phyloP scores from a whole-genome alignment of 768 basidiomycete genomes.

The Boletellus emodensis region DNA sequence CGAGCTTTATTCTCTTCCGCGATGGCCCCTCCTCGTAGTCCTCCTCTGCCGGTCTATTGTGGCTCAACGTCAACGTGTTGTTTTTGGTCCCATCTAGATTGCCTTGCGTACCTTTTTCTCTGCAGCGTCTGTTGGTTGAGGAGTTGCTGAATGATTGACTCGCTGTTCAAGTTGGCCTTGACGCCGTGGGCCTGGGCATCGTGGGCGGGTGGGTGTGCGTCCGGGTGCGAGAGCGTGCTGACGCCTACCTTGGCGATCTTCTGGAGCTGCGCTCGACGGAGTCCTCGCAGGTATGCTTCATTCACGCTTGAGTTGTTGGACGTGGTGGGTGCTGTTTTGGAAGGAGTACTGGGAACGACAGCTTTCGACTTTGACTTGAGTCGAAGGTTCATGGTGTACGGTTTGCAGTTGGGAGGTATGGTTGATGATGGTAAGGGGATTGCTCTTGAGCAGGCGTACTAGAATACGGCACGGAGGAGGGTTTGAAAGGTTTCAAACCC shows the following conservation, averaged over 20 bases:
- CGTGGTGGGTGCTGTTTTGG: background rate
- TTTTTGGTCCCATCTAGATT: background rate
- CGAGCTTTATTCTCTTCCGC: slow-evolving; percentile 12
- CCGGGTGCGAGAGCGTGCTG: too few species aligned
- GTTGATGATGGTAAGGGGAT: background rate
- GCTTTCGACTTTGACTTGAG: slow-evolving; percentile 1
- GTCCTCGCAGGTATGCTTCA: slow-evolving; percentile 18
- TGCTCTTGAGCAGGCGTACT: too few species aligned
- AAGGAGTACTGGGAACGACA: background rate
- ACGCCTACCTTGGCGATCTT: slow-evolving; percentile 24
- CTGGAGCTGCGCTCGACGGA: slow-evolving; percentile 24
- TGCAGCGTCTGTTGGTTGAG: slow-evolving; percentile 8
- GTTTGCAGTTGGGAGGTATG: too few species aligned
- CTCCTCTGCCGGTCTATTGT: slow-evolving; percentile 2
- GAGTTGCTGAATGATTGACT: slow-evolving; percentile 21
- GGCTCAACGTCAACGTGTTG: too few species aligned
- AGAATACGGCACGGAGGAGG: too few species aligned
- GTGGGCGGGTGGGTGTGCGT: background rate
- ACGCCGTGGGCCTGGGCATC: slow-evolving; percentile 14
- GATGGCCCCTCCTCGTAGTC: slow-evolving; percentile 9
- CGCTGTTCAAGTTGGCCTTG: slow-evolving; percentile 26
- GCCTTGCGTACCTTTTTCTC: slow-evolving; percentile 10
- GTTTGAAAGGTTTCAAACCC: too few species aligned
- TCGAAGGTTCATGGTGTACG: slow-evolving; percentile 1
- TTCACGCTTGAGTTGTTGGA: slow-evolving; percentile 1